A percentile compares a stretch with the other conserved stretches of the same genome.
These are phyloP conservation scores for Trametes villosa DNA, from an alignment of 768 basidiomycete genomes.

Conservation along the genomic window DNA sequence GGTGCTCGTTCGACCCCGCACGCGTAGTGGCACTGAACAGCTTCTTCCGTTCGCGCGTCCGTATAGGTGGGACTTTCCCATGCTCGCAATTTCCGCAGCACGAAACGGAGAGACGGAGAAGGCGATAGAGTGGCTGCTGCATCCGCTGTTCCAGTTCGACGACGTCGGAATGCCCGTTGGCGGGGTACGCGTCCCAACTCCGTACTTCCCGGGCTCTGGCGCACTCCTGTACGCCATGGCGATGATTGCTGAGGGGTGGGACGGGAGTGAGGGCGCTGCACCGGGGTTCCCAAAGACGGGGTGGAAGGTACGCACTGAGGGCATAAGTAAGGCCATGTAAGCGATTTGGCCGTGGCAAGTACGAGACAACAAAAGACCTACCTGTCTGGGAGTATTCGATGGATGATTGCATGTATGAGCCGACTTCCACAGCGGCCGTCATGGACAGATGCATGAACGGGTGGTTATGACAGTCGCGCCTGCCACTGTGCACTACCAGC, in stretches of 20 bases:
- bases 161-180: slow-evolving; percentile 65
- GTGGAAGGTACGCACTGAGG: slow-evolving; percentile 45
- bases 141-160: slow-evolving; percentile 60
- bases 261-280: slow-evolving; percentile 42
- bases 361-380: too few species aligned
- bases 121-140: slow-evolving; percentile 58
- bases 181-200: slow-evolving; percentile 56
- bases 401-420: too few species aligned
- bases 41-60: not conserved
- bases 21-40: not conserved
- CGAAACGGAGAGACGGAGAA: slow-evolving; percentile 51
- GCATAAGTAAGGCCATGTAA: slow-evolving; percentile 41
- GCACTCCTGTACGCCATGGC: slow-evolving; percentile 53
- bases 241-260: slow-evolving; percentile 66
- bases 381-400: too few species aligned
- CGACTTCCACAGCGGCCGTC: too few species aligned
- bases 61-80: slow-evolving; percentile 65
- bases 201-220: slow-evolving; percentile 63
- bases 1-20: slow-evolving; percentile 23
- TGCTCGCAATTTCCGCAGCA: slow-evolving; percentile 66
- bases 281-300: slow-evolving; percentile 47
- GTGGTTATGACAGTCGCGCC: too few species aligned
- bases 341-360: too few species aligned
- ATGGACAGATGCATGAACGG: too few species aligned
- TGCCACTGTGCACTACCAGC: too few species aligned